Evolutionary conservation across 1,284 basidiomycete species (phyloP), one percentile per base, ranked within the genome.

Genomic region (Cryptococcus neoformans): DNA sequence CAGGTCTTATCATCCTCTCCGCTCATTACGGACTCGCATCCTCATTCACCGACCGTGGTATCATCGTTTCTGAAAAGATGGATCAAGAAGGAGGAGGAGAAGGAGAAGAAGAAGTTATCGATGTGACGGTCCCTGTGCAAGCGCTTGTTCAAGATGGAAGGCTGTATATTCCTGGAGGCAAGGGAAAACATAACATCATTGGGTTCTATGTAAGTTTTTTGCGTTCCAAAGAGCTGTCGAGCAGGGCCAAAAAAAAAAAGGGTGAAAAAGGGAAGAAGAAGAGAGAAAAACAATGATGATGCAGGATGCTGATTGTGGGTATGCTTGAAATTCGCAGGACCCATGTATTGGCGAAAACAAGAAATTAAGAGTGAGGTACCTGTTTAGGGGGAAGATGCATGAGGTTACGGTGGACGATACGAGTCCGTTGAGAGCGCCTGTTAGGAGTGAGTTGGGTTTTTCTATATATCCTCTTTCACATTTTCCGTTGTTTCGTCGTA

Each of bases 121-220:
- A 92, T 74, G 89, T 93, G 41, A 88, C 86, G 16, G 79, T 89
- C 37, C 84, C 92, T 3, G 70, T 95, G 35, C 92, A 94, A 79
- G 86, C 89, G 28, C 80, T 95, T 14, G 88, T 94, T 47, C 82
- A 84, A 62, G 83, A 87, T 62, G 87, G 87, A 49, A 88, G 90
- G 70, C 73, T 96, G 49, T 84, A 86, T 69, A 87, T 96, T 60
- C 86, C 92, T 14, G 85, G 85, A 50, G 86, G 85, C 49, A 80
- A 87, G 62, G 74, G 78, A 14, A 84, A 84, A 64, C 68, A 64
- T 59, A 73, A 75, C 53, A 58, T 78, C 6, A 65, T 76, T n/a
- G 76, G 76, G 2, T 77, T 78, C 58, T 76, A 66, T 58, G 73
- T 75, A 50, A 57, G 71, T 65, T 21, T 17, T n/a, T 11, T 54